phyloP scores from a whole-genome alignment of 345 rosid species.

The Litchi chinensis region DNA sequence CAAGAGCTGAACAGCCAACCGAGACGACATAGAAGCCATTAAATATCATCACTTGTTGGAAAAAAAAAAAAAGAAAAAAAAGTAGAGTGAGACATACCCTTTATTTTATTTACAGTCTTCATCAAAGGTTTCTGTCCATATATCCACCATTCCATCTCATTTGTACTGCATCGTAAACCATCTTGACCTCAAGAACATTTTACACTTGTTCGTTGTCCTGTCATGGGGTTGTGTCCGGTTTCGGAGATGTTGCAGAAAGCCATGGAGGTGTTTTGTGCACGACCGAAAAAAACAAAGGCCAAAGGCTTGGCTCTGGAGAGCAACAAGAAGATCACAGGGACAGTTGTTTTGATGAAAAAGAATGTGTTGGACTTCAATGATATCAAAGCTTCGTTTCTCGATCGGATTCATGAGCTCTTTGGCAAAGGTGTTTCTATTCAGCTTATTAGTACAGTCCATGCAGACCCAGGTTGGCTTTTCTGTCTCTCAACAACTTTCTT shows the following conservation, averaged over 20 bases:
- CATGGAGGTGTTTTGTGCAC: conserved; percentile 43
- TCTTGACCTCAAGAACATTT: too few species aligned
- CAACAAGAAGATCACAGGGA: conserved; percentile 50
- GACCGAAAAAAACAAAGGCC: conserved; percentile 28
- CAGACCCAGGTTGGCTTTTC: conserved; percentile 55
- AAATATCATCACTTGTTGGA: too few species aligned
- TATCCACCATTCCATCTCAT: too few species aligned
- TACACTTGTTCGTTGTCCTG: too few species aligned
- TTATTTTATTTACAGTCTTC: too few species aligned
- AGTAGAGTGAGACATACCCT: too few species aligned
- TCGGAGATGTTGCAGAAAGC: conserved; percentile 33
- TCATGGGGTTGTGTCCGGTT: conserved; percentile 10
- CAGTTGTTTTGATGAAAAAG: conserved; percentile 73
- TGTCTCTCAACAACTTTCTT: conserved; percentile 17
- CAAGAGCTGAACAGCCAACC: not conserved
- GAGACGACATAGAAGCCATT: too few species aligned
- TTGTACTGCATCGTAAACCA: too few species aligned
- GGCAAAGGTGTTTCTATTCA: conserved; percentile 71
- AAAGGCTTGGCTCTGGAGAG: conserved; percentile 25
- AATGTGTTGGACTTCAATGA: conserved; percentile 67
- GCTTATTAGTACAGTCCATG: conserved; percentile 55
- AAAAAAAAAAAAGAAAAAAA: too few species aligned
- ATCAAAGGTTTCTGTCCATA: too few species aligned
- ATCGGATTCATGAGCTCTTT: conserved; percentile 62
- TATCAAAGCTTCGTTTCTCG: conserved; percentile 63